Conservation (phyloP, 805 yeast genomes). For the Candida anglica region DNA sequence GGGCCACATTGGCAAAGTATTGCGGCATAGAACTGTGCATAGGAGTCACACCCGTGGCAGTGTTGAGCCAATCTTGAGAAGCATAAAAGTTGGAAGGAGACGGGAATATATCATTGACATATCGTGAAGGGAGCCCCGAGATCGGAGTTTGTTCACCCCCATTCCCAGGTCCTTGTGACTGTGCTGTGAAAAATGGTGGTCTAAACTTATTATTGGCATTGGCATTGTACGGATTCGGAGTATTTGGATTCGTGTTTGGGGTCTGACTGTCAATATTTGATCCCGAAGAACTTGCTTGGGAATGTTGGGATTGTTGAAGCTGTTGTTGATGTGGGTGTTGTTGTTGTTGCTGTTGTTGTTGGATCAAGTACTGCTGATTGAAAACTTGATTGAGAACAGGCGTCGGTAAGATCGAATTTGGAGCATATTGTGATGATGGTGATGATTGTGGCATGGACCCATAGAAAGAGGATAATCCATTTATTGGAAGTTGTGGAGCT, state of each 20-base stretch:
- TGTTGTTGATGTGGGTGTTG: conserved; percentile 13
- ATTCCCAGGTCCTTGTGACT: conserved; percentile 2
- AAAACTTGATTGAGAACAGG: conserved; percentile 33
- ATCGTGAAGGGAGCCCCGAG: conserved; percentile 67
- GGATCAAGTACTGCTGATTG: conserved; percentile 15
- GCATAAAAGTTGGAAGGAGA: conserved; percentile 77
- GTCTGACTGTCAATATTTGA: background rate
- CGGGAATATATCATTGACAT: conserved; percentile 69
- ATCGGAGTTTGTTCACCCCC: conserved; percentile 67
- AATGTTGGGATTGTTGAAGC: conserved; percentile 11
- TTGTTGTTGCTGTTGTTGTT: conserved; percentile 14
- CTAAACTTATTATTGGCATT: conserved; percentile 4
- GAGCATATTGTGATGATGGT: conserved; percentile 18
- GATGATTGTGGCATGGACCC: conserved; percentile 21
- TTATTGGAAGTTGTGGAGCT: conserved; percentile 33
- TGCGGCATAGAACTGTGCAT: conserved; percentile 29
- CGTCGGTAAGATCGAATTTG: conserved; percentile 22
- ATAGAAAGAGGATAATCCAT: conserved; percentile 16
- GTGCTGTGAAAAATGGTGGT: conserved; percentile 5
- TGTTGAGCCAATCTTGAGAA: conserved; percentile 41
- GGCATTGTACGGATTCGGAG: conserved; percentile 2
- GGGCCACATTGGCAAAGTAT: no score
- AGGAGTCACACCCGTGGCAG: conserved; percentile 35
- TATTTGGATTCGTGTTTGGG: conserved; percentile 3
- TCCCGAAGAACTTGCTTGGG: background rate